Base-by-base conservation (phyloP, 768 basidiomycete species). In the Boletus sp. region DNA sequence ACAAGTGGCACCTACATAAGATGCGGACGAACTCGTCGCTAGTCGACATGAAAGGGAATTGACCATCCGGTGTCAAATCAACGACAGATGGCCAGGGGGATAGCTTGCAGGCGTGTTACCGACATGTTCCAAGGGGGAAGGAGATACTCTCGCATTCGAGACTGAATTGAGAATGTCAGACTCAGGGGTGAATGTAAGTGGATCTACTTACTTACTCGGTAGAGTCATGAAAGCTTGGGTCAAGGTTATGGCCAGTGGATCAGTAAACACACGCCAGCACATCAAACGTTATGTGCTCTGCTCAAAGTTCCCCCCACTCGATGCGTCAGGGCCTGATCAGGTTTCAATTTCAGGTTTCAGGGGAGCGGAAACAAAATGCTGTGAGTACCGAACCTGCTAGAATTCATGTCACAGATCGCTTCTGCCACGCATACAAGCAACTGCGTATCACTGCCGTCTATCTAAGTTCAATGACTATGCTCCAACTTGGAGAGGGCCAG, bases 131-230 rank as follows among this genome's bases (percentile, higher is more conserved):
- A 65, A 63, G 47, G 49, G 54, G 62, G 44, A 43, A 43, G 44
- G 55, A 58, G 53, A 38, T 56, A 29, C 25, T 53, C 53, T 58
- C 52, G 53, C 56, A 62, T 66, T 57, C 56, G 59, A 62, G 59
- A 68, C 47, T 54, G 49, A 58, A 66, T 64, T 56, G 50, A 55
- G 54, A 58, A 51, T 60, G 58, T 58, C 62, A 50, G 51, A 49
- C 60, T 57, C 64, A 68, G 64, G 60, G 65, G 47, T 47, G 62
- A 55, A 30, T n/a, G 7, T 40, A 32, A 38, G 66, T 68, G 60
- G 65, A 55, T 68, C 61, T n/a, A n/a, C n/a, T n/a, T n/a, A 38
- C 45, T 41, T 25, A n/a, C 46, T 39, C 46, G 50, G 54, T 47
- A 48, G 51, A 58, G 49, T 43, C 54, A 51, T 15, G 39, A 42